Percentiles rank a stretch among this genome's conserved stretches.
phyloP scores from a whole-genome alignment of 2,329 filamentous ascomycete species.

The Daldinia sp. region DNA sequence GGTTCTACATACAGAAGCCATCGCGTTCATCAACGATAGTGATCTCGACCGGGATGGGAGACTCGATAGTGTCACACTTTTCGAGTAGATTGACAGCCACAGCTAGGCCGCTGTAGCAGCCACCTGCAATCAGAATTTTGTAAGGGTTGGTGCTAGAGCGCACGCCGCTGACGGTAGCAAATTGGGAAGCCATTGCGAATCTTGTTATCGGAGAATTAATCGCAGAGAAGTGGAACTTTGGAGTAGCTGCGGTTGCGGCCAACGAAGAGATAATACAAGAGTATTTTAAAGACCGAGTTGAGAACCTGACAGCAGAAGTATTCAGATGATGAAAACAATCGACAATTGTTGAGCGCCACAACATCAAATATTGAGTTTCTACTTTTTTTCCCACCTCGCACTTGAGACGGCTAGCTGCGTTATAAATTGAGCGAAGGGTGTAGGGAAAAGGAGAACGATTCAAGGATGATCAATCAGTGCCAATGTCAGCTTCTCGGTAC shows the following conservation, averaged over 20 bases:
- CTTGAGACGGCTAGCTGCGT: conserved; percentile 13
- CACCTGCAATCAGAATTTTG: conserved; percentile 75
- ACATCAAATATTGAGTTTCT: conserved; percentile 22
- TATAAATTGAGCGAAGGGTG: conserved; percentile 16
- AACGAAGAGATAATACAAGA: conserved; percentile 19
- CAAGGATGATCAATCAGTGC: conserved; percentile 23
- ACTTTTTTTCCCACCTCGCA: conserved; percentile 2
- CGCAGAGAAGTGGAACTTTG: conserved; percentile 24
- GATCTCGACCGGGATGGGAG: conserved; percentile 71
- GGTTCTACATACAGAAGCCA: conserved; percentile 76
- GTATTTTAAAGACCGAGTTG: conserved; percentile 27
- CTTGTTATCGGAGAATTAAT: conserved; percentile 25
- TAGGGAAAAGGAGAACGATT: conserved; percentile 14
- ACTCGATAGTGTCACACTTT: conserved; percentile 64
- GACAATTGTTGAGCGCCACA: conserved; percentile 22
- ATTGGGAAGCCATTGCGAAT: conserved; percentile 36
- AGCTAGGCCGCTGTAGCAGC: conserved; percentile 78
- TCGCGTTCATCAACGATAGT: conserved; percentile 84
- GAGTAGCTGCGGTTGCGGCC: conserved; percentile 14
- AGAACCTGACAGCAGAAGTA: conserved; percentile 16
- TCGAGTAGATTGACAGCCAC: conserved; percentile 76
- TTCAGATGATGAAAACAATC: conserved; percentile 17
- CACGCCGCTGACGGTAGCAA: conserved; percentile 19
- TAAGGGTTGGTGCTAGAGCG: conserved; percentile 53
- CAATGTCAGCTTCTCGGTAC: conserved; percentile 30